A percentile compares a stretch with the other conserved stretches of the same genome.
These are phyloP conservation scores for Apiospora kogelbergensis DNA, from an alignment of 2,329 filamentous ascomycete genomes.

Conservation along the genomic window DNA sequence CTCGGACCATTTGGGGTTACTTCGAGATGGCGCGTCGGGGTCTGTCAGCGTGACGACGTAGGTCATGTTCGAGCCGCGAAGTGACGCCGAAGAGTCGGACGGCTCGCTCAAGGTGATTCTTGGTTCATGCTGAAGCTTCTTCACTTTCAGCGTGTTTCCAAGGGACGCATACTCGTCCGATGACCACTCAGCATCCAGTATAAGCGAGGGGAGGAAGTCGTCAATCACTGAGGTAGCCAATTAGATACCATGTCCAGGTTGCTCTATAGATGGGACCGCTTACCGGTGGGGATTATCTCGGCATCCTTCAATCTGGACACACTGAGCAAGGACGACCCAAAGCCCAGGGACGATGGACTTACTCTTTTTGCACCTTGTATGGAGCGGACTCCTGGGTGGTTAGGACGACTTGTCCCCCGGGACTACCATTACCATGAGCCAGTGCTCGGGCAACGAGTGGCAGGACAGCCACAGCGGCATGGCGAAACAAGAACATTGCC, in stretches of 20 bases:
- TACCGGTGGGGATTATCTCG: slow-evolving; percentile 8
- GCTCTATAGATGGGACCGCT: not conserved
- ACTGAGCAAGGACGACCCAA: not conserved
- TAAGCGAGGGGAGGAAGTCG: slow-evolving; percentile 55
- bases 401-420: not conserved
- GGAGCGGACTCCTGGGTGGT: not conserved
- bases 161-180: slow-evolving; percentile 43
- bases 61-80: slow-evolving; percentile 18
- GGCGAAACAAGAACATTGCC: not conserved
- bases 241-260: not conserved
- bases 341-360: not conserved
- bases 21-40: slow-evolving; percentile 42
- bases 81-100: slow-evolving; percentile 14
- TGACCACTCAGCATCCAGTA: slow-evolving; percentile 48
- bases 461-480: not conserved
- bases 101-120: slow-evolving; percentile 29
- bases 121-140: slow-evolving; percentile 34
- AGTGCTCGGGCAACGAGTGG: not conserved
- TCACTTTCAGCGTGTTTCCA: slow-evolving; percentile 48
- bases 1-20: slow-evolving; percentile 44
- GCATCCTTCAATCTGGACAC: slow-evolving; percentile 1
- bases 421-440: not conserved
- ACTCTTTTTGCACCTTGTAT: slow-evolving; percentile 4
- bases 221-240: slow-evolving; percentile 49
- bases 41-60: slow-evolving; percentile 39